Conservation (phyloP, 129 eudicot genomes). For the Chrysanthemum makinoi region DNA sequence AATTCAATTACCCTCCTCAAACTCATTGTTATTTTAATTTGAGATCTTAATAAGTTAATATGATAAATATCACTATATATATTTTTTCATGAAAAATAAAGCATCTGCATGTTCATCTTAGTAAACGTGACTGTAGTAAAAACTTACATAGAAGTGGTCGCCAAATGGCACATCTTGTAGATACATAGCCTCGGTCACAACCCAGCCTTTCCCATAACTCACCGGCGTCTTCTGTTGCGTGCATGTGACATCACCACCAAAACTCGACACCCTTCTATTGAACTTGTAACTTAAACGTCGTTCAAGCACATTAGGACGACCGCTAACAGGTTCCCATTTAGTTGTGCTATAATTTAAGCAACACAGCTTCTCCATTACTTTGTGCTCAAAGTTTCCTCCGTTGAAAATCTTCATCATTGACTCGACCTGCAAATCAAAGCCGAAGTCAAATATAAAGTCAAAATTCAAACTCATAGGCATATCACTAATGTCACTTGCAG, state of each 20-base stretch:
- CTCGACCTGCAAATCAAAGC: constrained; percentile 42
- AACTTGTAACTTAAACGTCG: constrained; percentile 65
- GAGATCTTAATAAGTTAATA: too few species aligned
- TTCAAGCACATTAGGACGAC: constrained; percentile 39
- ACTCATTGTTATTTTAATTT: too few species aligned
- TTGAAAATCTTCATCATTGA: constrained; percentile 66
- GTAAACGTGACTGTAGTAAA: too few species aligned
- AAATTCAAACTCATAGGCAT: too few species aligned
- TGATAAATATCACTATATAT: too few species aligned
- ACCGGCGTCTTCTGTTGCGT: constrained; percentile 55
- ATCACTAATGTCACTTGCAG: too few species aligned
- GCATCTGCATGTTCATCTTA: too few species aligned
- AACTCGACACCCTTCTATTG: constrained; percentile 56
- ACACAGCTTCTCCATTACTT: constrained; percentile 66
- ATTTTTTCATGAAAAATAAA: too few species aligned
- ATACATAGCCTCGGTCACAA: constrained; percentile 58
- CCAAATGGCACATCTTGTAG: constrained; percentile 76
- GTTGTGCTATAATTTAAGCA: constrained; percentile 70
- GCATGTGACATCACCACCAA: constrained; percentile 91
- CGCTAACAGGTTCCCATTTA: constrained; percentile 47
- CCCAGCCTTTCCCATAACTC: constrained; percentile 50
- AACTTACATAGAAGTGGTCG: constrained; percentile 69
- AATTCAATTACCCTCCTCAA: too few species aligned
- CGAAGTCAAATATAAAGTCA: background rate
- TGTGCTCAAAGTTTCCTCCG: constrained; percentile 81